phyloP scores from a whole-genome alignment of 768 basidiomycete species.

The Harrya chromipes region DNA sequence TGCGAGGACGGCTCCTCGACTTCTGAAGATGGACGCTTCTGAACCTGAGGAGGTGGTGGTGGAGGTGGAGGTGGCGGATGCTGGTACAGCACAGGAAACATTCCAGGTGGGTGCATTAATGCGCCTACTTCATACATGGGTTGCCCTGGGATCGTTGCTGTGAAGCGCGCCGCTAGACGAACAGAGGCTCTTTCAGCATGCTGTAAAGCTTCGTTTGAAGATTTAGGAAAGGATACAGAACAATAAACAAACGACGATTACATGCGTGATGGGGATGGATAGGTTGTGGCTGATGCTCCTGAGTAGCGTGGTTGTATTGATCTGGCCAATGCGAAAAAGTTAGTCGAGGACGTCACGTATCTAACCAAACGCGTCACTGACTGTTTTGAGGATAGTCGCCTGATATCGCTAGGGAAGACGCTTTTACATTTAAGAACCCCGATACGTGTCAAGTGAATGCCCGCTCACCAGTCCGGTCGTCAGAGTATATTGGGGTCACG shows the following conservation, averaged over 20 bases:
- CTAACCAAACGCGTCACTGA: constrained; percentile 31
- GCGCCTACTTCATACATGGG: constrained; percentile 34
- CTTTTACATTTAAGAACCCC: constrained; percentile 17
- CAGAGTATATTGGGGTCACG: constrained; percentile 50
- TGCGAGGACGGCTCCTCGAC: constrained; percentile 40
- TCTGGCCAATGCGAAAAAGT: constrained; percentile 21
- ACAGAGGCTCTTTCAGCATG: constrained; percentile 52
- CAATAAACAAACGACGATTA: constrained; percentile 26
- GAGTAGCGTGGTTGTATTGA: constrained; percentile 32
- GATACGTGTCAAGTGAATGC: constrained; percentile 7
- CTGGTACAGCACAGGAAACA: constrained; percentile 29
- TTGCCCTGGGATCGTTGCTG: constrained; percentile 30
- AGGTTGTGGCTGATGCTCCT: constrained; percentile 32
- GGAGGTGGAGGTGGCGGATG: constrained; percentile 24
- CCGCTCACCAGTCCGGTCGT: constrained; percentile 53
- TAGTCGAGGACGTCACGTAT: constrained; percentile 13
- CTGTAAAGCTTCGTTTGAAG: constrained; percentile 46
- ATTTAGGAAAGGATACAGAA: constrained; percentile 22
- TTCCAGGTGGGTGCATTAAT: constrained; percentile 27
- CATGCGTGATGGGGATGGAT: constrained; percentile 30
- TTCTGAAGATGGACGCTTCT: constrained; percentile 38
- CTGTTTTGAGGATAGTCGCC: constrained; percentile 42
- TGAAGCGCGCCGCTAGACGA: constrained; percentile 54
- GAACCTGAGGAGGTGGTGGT: constrained; percentile 27
- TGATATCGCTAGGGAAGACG: constrained; percentile 36